These are phyloP conservation scores for Tetrastigma voinierianum DNA, from an alignment of 164 flowering plant species.

Conservation along the genomic window DNA sequence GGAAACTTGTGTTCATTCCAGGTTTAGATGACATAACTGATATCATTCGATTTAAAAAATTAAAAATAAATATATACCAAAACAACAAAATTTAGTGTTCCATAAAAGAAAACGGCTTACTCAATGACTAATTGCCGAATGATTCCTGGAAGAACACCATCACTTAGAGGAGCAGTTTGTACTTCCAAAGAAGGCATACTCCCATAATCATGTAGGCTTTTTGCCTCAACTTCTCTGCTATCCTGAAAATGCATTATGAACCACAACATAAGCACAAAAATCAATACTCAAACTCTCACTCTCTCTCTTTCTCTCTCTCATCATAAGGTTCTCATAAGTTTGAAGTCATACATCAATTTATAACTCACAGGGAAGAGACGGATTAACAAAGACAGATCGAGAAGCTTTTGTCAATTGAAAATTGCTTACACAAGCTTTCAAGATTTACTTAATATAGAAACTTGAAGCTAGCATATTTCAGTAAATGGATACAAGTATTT, in stretches of 20 bases:
- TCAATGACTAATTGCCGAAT: conserved; percentile 72
- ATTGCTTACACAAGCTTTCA: neutral
- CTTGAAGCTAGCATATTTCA: neutral
- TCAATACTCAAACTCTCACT: too few relatives aligned
- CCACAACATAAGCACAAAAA: too few relatives aligned
- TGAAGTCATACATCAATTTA: neutral
- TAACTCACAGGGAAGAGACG: too few relatives aligned
- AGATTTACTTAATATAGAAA: neutral
- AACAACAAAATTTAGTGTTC: neutral
- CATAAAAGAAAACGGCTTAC: conserved; percentile 37
- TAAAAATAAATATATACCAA: neutral
- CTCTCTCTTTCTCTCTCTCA: too few relatives aligned
- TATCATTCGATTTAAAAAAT: neutral
- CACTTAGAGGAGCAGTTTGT: conserved; percentile 83
- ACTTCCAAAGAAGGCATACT: conserved; percentile 45
- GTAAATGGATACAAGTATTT: neutral
- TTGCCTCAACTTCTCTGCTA: conserved; percentile 17
- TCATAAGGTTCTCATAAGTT: neutral
- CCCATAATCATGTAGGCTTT: conserved; percentile 7
- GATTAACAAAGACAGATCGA: neutral
- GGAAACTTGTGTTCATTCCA: too few relatives aligned
- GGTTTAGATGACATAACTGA: neutral
- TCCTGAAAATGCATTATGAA: conserved; percentile 34
- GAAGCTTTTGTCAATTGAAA: neutral
- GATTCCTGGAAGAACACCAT: conserved; percentile 89